Evolutionary conservation across 2,329 filamentous ascomycete species (phyloP), one percentile per base, ranked within the genome.

Genomic region (Apiospora pterosperma): DNA sequence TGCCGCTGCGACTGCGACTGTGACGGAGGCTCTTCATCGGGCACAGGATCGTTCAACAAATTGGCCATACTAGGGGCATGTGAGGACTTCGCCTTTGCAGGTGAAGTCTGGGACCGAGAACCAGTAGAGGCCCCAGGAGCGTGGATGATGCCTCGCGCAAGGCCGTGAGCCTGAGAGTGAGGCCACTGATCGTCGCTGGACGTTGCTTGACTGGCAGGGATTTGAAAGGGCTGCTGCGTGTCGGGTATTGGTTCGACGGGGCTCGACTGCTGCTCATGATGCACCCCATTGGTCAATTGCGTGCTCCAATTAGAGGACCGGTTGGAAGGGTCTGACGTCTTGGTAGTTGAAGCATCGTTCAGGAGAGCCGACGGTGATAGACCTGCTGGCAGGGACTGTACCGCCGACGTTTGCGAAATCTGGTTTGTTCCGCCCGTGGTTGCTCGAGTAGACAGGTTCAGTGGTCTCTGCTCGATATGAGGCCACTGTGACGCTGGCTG

Each of bases 321-420:
- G 66, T 82, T 80, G 19, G 90, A 93, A 6, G 88, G 86, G 67
- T 91, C 88, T 1, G 92, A 92, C 2, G 92, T 94, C 78, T 97
- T 96, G n/a, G 94, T 97, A 1, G 94, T 96, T 2, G 93, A 97
- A 1, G 93, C 95, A 72, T 97, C 93, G 71, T 98, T 97, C 62
- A 89, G 80, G 65, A 85, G 76, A 14, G 84, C 85, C 31, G 84
- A 86, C 16, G 86, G 86, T 5, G 85, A 86, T 62, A 87, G 79
- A 4, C 85, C 87, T 0, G 82, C 78, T 0, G 87, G 85, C 3
- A 90, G 76, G 23, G 85, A 79, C 19, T 86, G 88, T 55, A 89
- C 77, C 1, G 80, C 83, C 5, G 89, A 90, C 55, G 83, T 79
- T 73, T 92, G 91, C 1, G 90, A 92, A 25, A 88, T 81, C 66